These are phyloP conservation scores for Pseudevernia furfuracea DNA, from an alignment of 495 filamentous ascomycete genomes.

Conservation along the genomic window DNA sequence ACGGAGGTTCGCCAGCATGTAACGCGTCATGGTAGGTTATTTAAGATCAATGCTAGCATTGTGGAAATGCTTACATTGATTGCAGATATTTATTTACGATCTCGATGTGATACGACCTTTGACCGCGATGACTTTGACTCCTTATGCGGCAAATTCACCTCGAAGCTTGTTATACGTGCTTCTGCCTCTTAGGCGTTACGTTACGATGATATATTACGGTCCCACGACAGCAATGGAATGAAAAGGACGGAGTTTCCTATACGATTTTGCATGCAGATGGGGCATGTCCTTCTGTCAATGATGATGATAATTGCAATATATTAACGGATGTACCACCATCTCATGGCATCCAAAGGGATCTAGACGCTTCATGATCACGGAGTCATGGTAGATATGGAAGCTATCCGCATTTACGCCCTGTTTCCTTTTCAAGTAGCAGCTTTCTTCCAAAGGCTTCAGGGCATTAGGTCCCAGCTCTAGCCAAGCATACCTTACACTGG, in stretches of 20 bases:
- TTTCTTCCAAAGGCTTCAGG: background rate
- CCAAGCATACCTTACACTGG: background rate
- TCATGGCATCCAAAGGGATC: background rate
- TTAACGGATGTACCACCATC: conserved; percentile 6
- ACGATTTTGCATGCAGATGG: conserved; percentile 11
- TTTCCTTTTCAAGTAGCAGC: background rate
- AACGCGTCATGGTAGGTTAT: conserved; percentile 70
- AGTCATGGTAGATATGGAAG: conserved; percentile 4
- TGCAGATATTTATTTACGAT: conserved; percentile 52
- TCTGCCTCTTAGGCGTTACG: conserved; percentile 47
- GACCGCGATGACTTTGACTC: conserved; percentile 86
- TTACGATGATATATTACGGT: conserved; percentile 2
- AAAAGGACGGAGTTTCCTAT: background rate
- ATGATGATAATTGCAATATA: conserved; percentile 6
- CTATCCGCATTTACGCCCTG: background rate
- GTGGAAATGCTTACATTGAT: conserved; percentile 27
- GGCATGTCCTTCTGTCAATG: background rate
- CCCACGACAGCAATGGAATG: background rate
- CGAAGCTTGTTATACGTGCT: conserved; percentile 86
- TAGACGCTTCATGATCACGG: conserved; percentile 5
- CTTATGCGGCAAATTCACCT: conserved; percentile 88
- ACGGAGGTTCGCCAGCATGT: conserved; percentile 86
- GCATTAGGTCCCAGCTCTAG: background rate
- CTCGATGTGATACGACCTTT: conserved; percentile 59
- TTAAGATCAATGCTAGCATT: background rate